These are phyloP conservation scores for Collybiopsis confluens DNA, from an alignment of 768 basidiomycete genomes.

Conservation along the genomic window DNA sequence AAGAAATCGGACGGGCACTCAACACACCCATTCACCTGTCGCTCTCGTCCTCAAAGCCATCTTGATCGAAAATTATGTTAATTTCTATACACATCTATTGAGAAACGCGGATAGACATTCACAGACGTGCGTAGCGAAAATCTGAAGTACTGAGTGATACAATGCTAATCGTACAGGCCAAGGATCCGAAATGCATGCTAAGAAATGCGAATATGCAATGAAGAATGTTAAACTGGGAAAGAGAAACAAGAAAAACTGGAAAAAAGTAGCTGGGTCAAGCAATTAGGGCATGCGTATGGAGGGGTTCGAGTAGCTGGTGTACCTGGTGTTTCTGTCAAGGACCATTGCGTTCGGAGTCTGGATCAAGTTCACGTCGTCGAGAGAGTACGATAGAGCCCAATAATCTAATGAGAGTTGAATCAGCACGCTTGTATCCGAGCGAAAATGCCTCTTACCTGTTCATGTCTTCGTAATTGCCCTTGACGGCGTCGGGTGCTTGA, in stretches of 20 bases:
- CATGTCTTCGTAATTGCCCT: constrained; percentile 56
- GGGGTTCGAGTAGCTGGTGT: too few relatives aligned
- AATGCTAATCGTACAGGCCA: not conserved
- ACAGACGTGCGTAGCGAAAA: not conserved
- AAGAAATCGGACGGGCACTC: constrained; percentile 54
- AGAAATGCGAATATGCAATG: not conserved
- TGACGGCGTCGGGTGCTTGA: constrained; percentile 45
- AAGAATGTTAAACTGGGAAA: not conserved
- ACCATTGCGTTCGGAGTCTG: not conserved
- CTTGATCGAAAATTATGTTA: not conserved
- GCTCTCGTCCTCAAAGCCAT: not conserved
- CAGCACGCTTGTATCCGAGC: not conserved
- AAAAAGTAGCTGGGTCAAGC: too few relatives aligned
- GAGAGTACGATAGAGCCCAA: constrained; percentile 64
- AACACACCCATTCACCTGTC: constrained; percentile 22
- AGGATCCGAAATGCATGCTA: not conserved
- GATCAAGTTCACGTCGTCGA: constrained; percentile 40
- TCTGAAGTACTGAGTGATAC: not conserved
- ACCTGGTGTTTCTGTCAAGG: not conserved
- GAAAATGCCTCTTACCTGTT: constrained; percentile 44
- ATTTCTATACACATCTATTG: too few relatives aligned
- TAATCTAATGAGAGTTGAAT: constrained; percentile 36
- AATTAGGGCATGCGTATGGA: too few relatives aligned
- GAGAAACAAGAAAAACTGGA: not conserved
- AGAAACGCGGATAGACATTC: too few relatives aligned